Conservation (phyloP, 371 early-diverging fungal genomes). For the Syncephalastrum monosporum region DNA sequence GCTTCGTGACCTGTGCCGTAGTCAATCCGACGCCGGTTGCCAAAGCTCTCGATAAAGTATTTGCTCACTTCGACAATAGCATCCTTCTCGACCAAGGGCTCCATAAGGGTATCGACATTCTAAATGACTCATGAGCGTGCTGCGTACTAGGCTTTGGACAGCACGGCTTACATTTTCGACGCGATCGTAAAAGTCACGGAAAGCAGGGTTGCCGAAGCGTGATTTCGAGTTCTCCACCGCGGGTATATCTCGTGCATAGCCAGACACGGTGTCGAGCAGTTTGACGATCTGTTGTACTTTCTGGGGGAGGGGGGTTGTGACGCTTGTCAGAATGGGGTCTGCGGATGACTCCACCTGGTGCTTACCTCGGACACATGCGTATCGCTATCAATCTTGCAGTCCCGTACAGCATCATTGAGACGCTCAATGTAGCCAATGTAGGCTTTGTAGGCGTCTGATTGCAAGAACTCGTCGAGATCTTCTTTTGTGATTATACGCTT, state of each 20-base stretch:
- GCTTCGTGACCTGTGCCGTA: conserved; percentile 99
- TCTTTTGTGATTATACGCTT: conserved; percentile 83
- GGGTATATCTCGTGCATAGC: conserved; percentile 68
- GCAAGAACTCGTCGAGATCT: conserved; percentile 78
- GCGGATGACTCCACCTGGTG: conserved; percentile 14
- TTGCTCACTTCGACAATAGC: conserved; percentile 70
- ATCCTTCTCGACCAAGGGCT: conserved; percentile 19
- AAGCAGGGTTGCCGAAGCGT: conserved; percentile 93
- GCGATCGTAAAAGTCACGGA: conserved; percentile 77
- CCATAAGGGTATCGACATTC: conserved; percentile 16
- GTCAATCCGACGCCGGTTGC: conserved; percentile 95
- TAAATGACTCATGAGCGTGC: neutral
- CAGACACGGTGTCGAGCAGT: conserved; percentile 61
- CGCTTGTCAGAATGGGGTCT: neutral
- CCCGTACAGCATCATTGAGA: conserved; percentile 72
- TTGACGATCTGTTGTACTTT: conserved; percentile 57
- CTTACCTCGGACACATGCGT: conserved; percentile 52
- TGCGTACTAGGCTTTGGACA: too few relatives aligned
- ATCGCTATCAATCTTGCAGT: conserved; percentile 54
- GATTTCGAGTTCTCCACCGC: conserved; percentile 76
- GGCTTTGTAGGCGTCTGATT: conserved; percentile 62
- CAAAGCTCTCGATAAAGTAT: conserved; percentile 92
- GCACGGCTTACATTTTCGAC: conserved; percentile 50
- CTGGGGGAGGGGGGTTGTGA: conserved; percentile 41
- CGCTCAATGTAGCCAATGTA: conserved; percentile 68